These are phyloP conservation scores for Leptographium lundbergii DNA, from an alignment of 2,329 filamentous ascomycete species.

Conservation along the genomic window DNA sequence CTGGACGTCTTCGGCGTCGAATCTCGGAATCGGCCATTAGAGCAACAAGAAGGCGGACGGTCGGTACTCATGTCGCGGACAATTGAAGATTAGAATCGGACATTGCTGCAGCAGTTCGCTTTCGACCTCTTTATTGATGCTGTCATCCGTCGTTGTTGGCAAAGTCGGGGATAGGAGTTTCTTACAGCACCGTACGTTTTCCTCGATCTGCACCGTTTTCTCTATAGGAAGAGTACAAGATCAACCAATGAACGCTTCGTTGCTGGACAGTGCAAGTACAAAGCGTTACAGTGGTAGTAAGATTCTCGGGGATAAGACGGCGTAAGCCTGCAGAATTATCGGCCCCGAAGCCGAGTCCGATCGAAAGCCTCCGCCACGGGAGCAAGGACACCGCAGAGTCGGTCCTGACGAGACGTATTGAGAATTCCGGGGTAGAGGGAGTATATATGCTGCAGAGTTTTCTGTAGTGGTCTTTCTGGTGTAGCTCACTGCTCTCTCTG, in stretches of 20 bases:
- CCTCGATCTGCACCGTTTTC: no score
- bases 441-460: not conserved
- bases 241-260: no score
- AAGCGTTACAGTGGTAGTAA: no score
- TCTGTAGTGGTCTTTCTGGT: not conserved
- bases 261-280: no score
- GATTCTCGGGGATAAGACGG: slow-evolving; percentile 15
- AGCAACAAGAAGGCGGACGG: not conserved
- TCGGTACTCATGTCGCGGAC: not conserved
- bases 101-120: not conserved
- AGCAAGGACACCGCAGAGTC: not conserved
- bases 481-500: no score
- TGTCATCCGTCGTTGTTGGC: not conserved
- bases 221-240: no score
- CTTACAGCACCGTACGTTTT: no score
- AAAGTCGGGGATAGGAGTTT: slow-evolving; percentile 8
- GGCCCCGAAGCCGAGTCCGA: not conserved
- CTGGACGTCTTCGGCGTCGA: slow-evolving; percentile 8
- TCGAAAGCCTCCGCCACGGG: not conserved
- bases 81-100: not conserved
- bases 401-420: not conserved
- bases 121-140: not conserved
- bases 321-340: not conserved
- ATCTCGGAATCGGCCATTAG: slow-evolving; percentile 8
- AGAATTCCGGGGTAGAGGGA: not conserved